Conservation (phyloP, 179 eudicot species). For the Camellia oleifera region DNA sequence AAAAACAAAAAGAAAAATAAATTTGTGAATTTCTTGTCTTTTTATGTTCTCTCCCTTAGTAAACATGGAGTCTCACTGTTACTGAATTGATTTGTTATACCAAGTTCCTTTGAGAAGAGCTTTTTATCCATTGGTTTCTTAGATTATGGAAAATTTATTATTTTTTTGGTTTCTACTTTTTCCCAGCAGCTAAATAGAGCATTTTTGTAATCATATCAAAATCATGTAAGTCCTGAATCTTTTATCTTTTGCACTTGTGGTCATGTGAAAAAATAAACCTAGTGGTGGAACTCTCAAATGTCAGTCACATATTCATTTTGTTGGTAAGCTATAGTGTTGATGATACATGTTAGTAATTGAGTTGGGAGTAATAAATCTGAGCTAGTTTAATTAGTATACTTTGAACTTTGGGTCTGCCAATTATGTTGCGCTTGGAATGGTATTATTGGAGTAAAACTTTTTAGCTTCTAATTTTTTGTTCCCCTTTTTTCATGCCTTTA, state of each 20-base stretch:
- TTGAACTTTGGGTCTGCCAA: background rate
- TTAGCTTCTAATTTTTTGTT: background rate
- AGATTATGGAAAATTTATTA: background rate
- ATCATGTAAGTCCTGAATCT: background rate
- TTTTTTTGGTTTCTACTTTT: background rate
- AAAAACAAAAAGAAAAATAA: background rate
- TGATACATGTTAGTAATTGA: background rate
- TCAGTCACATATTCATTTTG: background rate
- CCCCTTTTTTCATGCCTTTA: slow-evolving; percentile 12
- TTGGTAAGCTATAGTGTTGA: background rate
- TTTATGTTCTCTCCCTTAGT: background rate
- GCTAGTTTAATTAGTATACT: background rate
- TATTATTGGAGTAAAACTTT: background rate
- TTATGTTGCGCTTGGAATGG: background rate
- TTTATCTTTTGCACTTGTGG: background rate
- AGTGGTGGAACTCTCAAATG: background rate
- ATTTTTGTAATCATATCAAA: background rate
- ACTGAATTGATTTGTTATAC: background rate
- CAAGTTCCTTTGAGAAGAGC: background rate
- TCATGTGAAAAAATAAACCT: background rate
- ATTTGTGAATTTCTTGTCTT: background rate
- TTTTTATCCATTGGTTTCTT: background rate
- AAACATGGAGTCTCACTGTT: background rate
- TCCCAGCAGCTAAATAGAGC: background rate
- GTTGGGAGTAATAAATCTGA: background rate